These are phyloP conservation scores for Clitocybe nebularis DNA, from an alignment of 1,284 basidiomycete species.

Conservation along the genomic window DNA sequence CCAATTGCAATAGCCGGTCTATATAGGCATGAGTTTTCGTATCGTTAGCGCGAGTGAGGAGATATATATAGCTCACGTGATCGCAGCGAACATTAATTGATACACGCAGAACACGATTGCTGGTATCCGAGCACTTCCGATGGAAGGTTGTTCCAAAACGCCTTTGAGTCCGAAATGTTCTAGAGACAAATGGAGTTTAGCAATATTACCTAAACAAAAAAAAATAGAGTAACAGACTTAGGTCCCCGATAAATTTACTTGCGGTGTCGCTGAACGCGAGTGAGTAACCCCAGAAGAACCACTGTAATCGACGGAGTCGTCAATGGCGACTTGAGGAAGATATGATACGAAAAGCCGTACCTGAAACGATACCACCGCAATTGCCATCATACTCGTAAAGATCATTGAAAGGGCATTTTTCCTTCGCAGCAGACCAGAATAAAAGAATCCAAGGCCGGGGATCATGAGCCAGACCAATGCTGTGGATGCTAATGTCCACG, in stretches of 20 bases:
- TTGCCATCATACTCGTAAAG: constrained; percentile 74
- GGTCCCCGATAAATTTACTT: constrained; percentile 57
- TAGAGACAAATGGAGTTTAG: constrained; percentile 18
- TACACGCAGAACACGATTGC: constrained; percentile 86
- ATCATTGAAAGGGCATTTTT: constrained; percentile 96
- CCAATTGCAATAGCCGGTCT: constrained; percentile 84
- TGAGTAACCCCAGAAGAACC: constrained; percentile 76
- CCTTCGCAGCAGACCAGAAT: constrained; percentile 72
- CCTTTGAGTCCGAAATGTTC: constrained; percentile 82
- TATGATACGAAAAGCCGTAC: constrained; percentile 29
- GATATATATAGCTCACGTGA: constrained; percentile 49
- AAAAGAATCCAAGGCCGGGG: constrained; percentile 88
- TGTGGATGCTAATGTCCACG: constrained; percentile 70
- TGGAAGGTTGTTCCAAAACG: constrained; percentile 76
- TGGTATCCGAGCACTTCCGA: constrained; percentile 72
- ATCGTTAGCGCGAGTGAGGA: neutral
- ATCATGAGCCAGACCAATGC: constrained; percentile 91
- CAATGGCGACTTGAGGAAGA: constrained; percentile 28
- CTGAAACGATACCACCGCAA: constrained; percentile 75
- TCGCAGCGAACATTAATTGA: constrained; percentile 87
- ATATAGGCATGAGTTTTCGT: constrained; percentile 1
- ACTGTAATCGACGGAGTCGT: constrained; percentile 36
- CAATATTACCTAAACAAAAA: constrained; percentile 30
- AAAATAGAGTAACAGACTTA: constrained; percentile 47
- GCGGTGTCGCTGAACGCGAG: constrained; percentile 66